Base-by-base conservation (phyloP, 2,329 filamentous ascomycete genomes). In the Bipolaris zeicola region DNA sequence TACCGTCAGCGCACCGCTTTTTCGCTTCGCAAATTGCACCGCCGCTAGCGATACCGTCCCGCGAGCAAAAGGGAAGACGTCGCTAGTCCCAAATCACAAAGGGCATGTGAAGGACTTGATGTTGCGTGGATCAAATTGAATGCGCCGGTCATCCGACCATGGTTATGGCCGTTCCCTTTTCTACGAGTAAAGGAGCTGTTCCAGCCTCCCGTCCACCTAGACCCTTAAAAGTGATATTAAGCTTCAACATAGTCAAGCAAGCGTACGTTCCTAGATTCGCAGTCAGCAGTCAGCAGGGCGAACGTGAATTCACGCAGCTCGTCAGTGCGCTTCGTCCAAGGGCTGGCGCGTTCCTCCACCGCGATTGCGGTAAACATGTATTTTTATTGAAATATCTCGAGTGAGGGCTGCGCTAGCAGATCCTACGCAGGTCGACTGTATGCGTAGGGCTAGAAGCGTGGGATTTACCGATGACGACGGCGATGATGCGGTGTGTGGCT, bases 271-370 rank as follows among this genome's bases (percentile, higher is more conserved):
- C 22, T 24, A 26, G 6, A 26, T 13, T 26, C 13, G 13, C 13
- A 26, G 42, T 34, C 49, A 48, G n/a, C 45, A 48, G 52, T 42
- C 50, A 59, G 34, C 44, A 37, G 22, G 44, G 38, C 46, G 48
- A 37, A 24, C n/a, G 38, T 31, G 8, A 38, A 48, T 8, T 14
- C 34, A 36, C 3, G 47, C 57, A 55, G 42, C 36, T 50, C 51
- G 43, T 55, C 48, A 38, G 24, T 46, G 24, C 54, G 55, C 60
- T 53, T 48, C 57, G 52, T 52, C 50, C 54, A 41, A 45, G 47
- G 14, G 49, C 36, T 50, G 60, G 55, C 62, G 61, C 39, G 58
- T 61, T 61, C 58, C 53, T 61, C 51, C 43, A 45, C 55, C 50
- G 61, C 28, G 24, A 51, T 46, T 36, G 52, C 55, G 45, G 22